phyloP scores from a whole-genome alignment of 1,139 yeast species.

The Magnusiomyces suaveolens region DNA sequence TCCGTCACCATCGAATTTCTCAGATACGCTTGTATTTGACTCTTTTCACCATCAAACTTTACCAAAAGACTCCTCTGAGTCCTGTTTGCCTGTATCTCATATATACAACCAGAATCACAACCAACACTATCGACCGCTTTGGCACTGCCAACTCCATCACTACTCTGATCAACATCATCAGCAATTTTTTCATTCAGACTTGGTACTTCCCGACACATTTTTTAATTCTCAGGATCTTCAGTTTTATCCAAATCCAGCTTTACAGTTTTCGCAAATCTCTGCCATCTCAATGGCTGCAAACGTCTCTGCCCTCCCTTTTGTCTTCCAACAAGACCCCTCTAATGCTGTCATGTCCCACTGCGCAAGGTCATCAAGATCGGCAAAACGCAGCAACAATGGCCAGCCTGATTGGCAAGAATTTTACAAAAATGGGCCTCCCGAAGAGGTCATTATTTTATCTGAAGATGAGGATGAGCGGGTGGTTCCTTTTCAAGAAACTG shows the following conservation, averaged over 20 bases:
- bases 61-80: background rate
- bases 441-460: conserved; percentile 30
- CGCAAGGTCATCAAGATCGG: background rate
- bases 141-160: no score
- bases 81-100: no score
- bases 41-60: background rate
- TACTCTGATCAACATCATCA: no score
- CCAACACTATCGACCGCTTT: no score
- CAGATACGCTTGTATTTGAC: background rate
- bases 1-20: background rate
- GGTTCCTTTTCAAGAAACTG: conserved; percentile 1
- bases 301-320: background rate
- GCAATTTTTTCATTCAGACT: no score
- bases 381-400: background rate
- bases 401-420: conserved; percentile 28
- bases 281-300: background rate
- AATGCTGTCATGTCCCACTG: background rate
- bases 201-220: no score
- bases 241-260: background rate
- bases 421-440: conserved; percentile 29
- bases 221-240: background rate
- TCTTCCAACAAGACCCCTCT: background rate
- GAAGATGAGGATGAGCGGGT: conserved; percentile 22
- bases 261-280: background rate
- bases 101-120: background rate